A percentile compares a stretch with the other conserved stretches of the same genome.
Conservation (phyloP, 257 asterid genomes). For the Capsicum chinense region DNA sequence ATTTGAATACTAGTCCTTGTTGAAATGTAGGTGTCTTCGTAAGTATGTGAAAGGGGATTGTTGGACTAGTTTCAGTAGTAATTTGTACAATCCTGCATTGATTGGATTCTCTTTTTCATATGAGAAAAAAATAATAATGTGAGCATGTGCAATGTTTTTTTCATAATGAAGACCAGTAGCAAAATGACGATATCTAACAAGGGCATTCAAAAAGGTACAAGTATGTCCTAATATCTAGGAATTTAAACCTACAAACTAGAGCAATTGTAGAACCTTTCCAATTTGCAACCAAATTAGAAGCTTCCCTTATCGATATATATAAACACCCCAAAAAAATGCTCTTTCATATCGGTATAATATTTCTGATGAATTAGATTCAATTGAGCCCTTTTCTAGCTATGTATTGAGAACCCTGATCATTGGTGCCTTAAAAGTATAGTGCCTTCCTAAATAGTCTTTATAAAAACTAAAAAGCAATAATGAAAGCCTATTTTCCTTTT, state of each 20-base stretch:
- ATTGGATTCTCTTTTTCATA: not conserved
- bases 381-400: no score
- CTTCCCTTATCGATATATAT: no score
- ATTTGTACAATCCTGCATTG: not conserved
- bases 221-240: not conserved
- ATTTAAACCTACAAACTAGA: not conserved
- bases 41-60: not conserved
- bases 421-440: no score
- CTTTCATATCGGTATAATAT: no score
- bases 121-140: no score
- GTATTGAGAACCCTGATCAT: no score
- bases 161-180: not conserved
- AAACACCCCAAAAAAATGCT: no score
- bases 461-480: no score
- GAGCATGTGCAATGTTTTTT: not conserved
- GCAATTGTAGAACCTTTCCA: not conserved
- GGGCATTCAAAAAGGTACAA: not conserved
- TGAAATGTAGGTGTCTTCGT: not conserved
- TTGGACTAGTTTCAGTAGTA: conserved; percentile 10
- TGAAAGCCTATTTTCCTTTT: no score
- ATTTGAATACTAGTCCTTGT: not conserved
- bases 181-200: not conserved
- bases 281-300: not conserved
- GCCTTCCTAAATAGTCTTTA: no score
- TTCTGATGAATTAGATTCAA: no score